Evolutionary conservation across 257 asterid genomes (phyloP).

Genomic region (Nicotiana paniculata): DNA sequence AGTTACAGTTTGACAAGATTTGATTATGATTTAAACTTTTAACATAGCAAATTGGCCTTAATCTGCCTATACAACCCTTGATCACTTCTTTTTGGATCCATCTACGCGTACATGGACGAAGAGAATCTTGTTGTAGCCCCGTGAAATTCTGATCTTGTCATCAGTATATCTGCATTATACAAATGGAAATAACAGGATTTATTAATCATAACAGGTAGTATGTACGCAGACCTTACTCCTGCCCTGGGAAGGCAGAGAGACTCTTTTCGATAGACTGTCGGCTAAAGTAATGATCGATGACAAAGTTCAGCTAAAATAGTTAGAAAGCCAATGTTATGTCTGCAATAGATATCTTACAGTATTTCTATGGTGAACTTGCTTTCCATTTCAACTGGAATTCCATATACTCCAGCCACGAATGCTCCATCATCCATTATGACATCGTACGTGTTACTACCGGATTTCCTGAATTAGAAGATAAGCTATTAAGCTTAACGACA

Average conservation of each 20-base stretch:
- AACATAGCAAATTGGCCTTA: background rate
- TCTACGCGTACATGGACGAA: conserved; percentile 59
- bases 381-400: conserved; percentile 74
- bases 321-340: background rate
- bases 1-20: background rate
- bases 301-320: background rate
- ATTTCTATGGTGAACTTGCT: conserved; percentile 57
- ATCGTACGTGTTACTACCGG: conserved; percentile 44
- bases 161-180: conserved; percentile 59
- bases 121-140: conserved; percentile 59
- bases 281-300: background rate
- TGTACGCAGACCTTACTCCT: no score
- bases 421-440: conserved; percentile 95
- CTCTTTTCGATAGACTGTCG: no score
- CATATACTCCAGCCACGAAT: conserved; percentile 69
- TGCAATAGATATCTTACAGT: conserved; percentile 39
- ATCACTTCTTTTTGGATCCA: conserved; percentile 12
- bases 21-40: background rate
- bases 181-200: background rate
- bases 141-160: conserved; percentile 70
- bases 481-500: background rate
- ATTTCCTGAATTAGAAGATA: conserved; percentile 39
- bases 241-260: no score
- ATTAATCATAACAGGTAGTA: background rate
- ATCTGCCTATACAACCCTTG: background rate